phyloP scores from a whole-genome alignment of 1,139 yeast genomes.

The Pichia sp. region DNA sequence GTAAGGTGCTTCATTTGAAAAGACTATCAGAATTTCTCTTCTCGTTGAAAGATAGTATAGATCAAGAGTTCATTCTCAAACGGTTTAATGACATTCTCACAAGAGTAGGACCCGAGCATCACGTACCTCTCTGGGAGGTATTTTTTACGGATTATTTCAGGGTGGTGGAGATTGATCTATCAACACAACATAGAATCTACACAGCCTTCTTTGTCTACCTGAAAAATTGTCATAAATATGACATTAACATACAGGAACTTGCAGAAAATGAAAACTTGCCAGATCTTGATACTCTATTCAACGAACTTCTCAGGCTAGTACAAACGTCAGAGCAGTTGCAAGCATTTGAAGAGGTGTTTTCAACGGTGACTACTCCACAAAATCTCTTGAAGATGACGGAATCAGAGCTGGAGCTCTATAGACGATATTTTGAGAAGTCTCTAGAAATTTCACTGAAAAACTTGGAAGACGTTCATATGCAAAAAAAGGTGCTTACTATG shows the following conservation, averaged over 20 bases:
- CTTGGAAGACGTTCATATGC: constrained; percentile 4
- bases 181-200: too few relatives aligned
- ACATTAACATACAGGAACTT: constrained; percentile 1
- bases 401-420: constrained; percentile 38
- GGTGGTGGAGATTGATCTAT: too few relatives aligned
- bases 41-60: too few relatives aligned
- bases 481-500: constrained; percentile 29
- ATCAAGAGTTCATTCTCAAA: too few relatives aligned
- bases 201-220: constrained; percentile 9
- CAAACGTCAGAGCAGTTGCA: background rate
- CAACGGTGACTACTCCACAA: constrained; percentile 23
- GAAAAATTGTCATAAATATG: constrained; percentile 1
- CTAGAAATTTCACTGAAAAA: constrained; percentile 21
- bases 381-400: constrained; percentile 31
- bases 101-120: too few relatives aligned
- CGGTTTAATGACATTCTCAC: too few relatives aligned
- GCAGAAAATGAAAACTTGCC: background rate
- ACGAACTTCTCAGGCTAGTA: constrained; percentile 1
- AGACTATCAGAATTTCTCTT: too few relatives aligned
- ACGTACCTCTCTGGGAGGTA: too few relatives aligned
- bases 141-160: too few relatives aligned
- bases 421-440: constrained; percentile 41
- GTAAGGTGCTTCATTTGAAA: too few relatives aligned
- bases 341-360: constrained; percentile 3
- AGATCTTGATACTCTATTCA: constrained; percentile 1